Percentiles rank a stretch among this genome's conserved stretches.
Evolutionary conservation across 768 basidiomycete species (phyloP).

Genomic region (Mycena belliarum): DNA sequence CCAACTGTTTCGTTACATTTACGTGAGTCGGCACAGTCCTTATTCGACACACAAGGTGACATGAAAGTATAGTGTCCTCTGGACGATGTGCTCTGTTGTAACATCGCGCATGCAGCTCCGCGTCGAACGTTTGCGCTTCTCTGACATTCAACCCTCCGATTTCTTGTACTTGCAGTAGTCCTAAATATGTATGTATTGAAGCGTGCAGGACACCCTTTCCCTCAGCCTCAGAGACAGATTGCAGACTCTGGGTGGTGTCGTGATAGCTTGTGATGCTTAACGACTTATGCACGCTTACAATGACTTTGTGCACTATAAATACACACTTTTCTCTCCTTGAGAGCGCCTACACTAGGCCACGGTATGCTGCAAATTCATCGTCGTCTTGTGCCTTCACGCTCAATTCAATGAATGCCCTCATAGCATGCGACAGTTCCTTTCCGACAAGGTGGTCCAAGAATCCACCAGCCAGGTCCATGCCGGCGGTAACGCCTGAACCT

Average conservation of each 20-base stretch:
- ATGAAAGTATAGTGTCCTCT: not conserved
- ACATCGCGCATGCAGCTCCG: conserved; percentile 5
- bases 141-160: not conserved
- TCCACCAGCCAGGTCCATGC: conserved; percentile 36
- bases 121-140: conserved; percentile 2
- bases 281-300: too few relatives aligned
- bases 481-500: conserved; percentile 38
- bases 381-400: conserved; percentile 24
- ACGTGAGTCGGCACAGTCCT: not conserved
- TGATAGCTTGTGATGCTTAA: too few relatives aligned
- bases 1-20: not conserved
- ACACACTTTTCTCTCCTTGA: too few relatives aligned
- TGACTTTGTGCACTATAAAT: too few relatives aligned
- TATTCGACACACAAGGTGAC: not conserved
- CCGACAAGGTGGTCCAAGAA: conserved; percentile 35
- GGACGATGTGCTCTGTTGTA: conserved; percentile 4
- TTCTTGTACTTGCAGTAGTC: not conserved
- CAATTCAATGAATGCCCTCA: conserved; percentile 26
- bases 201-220: too few relatives aligned
- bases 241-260: too few relatives aligned
- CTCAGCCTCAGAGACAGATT: too few relatives aligned
- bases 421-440: conserved; percentile 8
- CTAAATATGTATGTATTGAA: too few relatives aligned
- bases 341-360: conserved; percentile 22
- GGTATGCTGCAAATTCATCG: conserved; percentile 30